These are phyloP conservation scores for Diaporthe vaccinii DNA, from an alignment of 2,329 filamentous ascomycete genomes.

Conservation along the genomic window DNA sequence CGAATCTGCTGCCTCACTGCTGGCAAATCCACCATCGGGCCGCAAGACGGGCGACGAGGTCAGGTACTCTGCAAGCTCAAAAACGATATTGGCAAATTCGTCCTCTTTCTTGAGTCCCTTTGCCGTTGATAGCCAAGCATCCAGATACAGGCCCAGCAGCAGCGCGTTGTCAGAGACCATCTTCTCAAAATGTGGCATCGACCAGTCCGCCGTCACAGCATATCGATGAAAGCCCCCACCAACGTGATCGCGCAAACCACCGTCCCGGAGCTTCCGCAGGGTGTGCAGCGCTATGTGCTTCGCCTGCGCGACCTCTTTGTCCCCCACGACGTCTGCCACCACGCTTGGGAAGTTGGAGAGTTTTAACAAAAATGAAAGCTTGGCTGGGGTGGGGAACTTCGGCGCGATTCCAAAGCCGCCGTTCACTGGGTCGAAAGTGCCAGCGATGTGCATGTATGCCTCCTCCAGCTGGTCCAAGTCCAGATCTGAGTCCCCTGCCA, in stretches of 20 bases:
- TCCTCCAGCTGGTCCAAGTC: conserved; percentile 94
- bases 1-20: conserved; percentile 93
- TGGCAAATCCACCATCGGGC: conserved; percentile 81
- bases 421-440: conserved; percentile 82
- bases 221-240: conserved; percentile 77
- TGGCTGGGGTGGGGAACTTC: conserved; percentile 91
- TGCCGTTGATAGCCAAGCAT: conserved; percentile 78
- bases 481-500: conserved; percentile 70
- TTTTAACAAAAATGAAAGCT: conserved; percentile 84
- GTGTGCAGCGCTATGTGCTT: conserved; percentile 86
- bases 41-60: conserved; percentile 78
- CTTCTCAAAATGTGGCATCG: conserved; percentile 96
- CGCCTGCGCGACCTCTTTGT: conserved; percentile 80
- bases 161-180: conserved; percentile 95
- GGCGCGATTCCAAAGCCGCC: conserved; percentile 86
- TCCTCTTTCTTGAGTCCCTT: conserved; percentile 58
- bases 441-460: conserved; percentile 83
- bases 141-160: conserved; percentile 84
- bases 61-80: conserved; percentile 90
- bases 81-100: conserved; percentile 82
- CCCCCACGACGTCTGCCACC: conserved; percentile 89
- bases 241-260: conserved; percentile 69
- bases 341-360: conserved; percentile 78
- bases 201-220: conserved; percentile 93
- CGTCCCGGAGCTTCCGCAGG: conserved; percentile 77